Evolutionary conservation across 768 basidiomycete genomes (phyloP).

Genomic region (Tricholoma sp.): DNA sequence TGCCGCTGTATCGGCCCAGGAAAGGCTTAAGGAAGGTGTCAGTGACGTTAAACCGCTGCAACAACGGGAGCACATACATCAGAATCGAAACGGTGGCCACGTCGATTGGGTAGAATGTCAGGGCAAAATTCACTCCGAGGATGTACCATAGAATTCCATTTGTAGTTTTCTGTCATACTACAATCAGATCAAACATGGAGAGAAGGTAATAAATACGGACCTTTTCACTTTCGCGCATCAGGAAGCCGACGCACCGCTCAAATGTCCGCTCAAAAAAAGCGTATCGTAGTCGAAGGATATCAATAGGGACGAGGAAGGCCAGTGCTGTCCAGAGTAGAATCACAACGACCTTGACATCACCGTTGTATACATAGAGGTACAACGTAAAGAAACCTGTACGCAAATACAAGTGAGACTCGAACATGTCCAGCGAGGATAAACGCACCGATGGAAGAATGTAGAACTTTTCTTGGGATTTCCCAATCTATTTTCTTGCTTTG

Average conservation of each 20-base stretch:
- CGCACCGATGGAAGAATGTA: slow-evolving; percentile 88
- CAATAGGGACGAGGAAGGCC: slow-evolving; percentile 64
- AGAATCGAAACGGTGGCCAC: slow-evolving; percentile 87
- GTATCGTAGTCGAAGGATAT: slow-evolving; percentile 66
- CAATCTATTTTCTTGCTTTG: slow-evolving; percentile 54
- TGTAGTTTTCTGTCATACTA: slow-evolving; percentile 44
- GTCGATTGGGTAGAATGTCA: slow-evolving; percentile 76
- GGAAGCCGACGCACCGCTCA: slow-evolving; percentile 67
- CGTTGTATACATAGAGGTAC: slow-evolving; percentile 41
- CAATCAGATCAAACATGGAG: neutral
- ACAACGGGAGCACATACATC: slow-evolving; percentile 53
- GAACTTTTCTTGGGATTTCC: slow-evolving; percentile 84
- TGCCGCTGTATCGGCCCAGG: slow-evolving; percentile 94
- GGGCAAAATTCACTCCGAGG: slow-evolving; percentile 74
- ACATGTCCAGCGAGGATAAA: slow-evolving; percentile 10
- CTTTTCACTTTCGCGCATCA: slow-evolving; percentile 89
- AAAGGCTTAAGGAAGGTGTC: slow-evolving; percentile 49
- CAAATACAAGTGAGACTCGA: slow-evolving; percentile 3
- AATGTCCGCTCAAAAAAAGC: slow-evolving; percentile 64
- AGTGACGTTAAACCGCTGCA: neutral
- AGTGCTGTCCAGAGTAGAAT: slow-evolving; percentile 61
- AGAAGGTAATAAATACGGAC: slow-evolving; percentile 29
- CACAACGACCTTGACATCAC: slow-evolving; percentile 62
- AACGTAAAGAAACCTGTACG: slow-evolving; percentile 35
- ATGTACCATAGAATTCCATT: slow-evolving; percentile 94